These are phyloP conservation scores for Potentilla sterilis DNA, from an alignment of 306 rosid genomes.

Conservation along the genomic window DNA sequence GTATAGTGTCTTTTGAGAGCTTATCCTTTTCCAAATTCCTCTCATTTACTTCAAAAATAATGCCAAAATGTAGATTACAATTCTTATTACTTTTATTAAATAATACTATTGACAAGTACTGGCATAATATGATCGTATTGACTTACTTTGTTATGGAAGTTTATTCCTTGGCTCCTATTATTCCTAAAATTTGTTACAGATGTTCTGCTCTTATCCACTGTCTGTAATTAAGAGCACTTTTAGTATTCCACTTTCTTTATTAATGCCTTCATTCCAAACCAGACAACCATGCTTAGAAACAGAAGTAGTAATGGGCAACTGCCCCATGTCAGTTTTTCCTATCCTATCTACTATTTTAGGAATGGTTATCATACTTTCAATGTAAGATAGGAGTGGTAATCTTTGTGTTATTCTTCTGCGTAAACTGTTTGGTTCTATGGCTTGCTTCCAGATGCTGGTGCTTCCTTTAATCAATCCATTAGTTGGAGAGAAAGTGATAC, in stretches of 20 bases:
- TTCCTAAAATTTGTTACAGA: no score
- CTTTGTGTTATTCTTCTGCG: neutral
- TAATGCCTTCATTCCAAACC: no score
- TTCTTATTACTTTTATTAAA: neutral
- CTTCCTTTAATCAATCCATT: constrained; percentile 76
- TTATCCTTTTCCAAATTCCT: neutral
- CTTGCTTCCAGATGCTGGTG: constrained; percentile 53
- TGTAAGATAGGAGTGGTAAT: no score
- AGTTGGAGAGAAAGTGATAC: constrained; percentile 76
- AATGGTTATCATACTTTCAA: neutral
- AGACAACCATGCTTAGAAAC: neutral
- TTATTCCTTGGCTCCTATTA: neutral
- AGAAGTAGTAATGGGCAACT: neutral
- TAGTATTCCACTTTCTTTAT: neutral
- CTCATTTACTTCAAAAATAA: neutral
- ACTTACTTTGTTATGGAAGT: neutral
- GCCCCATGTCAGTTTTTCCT: neutral
- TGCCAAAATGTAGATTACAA: neutral
- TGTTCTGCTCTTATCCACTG: neutral
- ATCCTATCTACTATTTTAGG: neutral
- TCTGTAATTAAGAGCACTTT: no score
- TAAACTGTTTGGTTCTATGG: constrained; percentile 10
- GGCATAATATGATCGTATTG: neutral
- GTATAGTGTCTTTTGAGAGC: constrained; percentile 29
- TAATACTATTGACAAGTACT: neutral